phyloP scores from a whole-genome alignment of 306 rosid genomes.

The Fragaria vesca region DNA sequence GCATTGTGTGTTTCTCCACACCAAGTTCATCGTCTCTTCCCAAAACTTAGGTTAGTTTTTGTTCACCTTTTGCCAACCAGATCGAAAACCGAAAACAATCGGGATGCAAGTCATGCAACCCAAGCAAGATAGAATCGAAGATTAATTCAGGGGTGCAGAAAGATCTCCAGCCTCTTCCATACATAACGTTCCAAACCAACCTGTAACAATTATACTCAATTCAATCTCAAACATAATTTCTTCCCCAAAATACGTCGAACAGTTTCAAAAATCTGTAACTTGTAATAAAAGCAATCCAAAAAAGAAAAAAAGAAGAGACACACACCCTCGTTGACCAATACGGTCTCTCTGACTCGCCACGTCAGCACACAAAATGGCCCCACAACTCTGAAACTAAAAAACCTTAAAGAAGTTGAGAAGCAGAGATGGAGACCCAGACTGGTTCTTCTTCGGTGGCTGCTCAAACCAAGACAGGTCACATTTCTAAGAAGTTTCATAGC shows the following conservation, averaged over 20 bases:
- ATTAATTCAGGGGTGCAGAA: not conserved
- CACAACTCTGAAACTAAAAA: not conserved
- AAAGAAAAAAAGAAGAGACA: not conserved
- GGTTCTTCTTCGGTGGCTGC: conserved; percentile 16
- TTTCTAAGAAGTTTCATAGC: not conserved
- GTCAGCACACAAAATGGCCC: not conserved
- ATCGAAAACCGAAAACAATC: too few relatives aligned
- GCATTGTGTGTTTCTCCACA: not conserved
- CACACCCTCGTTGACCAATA: not conserved
- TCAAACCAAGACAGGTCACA: conserved; percentile 3
- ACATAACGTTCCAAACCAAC: not conserved
- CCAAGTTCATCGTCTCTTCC: not conserved
- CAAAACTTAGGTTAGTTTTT: not conserved
- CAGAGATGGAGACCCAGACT: not conserved
- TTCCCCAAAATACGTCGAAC: not conserved
- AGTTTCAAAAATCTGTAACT: not conserved
- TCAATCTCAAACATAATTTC: not conserved
- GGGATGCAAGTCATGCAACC: not conserved
- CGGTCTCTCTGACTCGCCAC: not conserved
- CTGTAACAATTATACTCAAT: not conserved
- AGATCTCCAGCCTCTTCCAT: not conserved
- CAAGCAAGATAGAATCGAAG: not conserved
- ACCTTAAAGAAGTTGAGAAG: not conserved
- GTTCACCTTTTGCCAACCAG: not conserved
- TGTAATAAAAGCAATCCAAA: not conserved